These are phyloP conservation scores for Diutina neorugosa DNA, from an alignment of 1,139 yeast species.

Conservation along the genomic window DNA sequence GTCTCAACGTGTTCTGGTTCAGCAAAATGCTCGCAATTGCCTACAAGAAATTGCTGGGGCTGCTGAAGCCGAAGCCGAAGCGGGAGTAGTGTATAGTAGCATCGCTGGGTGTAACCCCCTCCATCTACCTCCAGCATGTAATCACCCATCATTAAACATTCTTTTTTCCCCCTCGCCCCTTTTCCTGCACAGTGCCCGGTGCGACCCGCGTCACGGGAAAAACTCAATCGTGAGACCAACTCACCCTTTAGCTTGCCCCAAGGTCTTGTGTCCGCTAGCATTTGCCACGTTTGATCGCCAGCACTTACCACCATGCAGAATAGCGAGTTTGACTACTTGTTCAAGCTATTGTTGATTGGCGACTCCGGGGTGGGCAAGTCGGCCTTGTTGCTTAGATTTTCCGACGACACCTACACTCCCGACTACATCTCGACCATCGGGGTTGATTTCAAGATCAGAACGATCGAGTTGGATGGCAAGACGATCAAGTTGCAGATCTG, in stretches of 20 bases:
- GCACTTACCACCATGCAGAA: constrained; percentile 4
- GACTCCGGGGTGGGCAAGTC: constrained; percentile 99
- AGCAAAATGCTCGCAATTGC: constrained; percentile 75
- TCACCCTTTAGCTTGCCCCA: background rate
- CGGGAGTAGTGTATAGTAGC: too few species aligned
- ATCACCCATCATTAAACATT: background rate
- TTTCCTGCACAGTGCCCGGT: background rate
- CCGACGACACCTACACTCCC: constrained; percentile 95
- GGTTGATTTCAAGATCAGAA: constrained; percentile 95
- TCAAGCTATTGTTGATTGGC: constrained; percentile 87
- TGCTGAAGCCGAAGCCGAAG: background rate
- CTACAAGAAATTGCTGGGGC: constrained; percentile 22
- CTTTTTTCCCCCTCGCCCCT: background rate
- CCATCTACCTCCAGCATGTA: too few species aligned
- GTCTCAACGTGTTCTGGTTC: constrained; percentile 70
- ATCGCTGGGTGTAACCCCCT: too few species aligned
- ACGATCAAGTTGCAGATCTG: constrained; percentile 95
- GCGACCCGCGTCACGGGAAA: background rate
- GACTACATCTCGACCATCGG: constrained; percentile 97
- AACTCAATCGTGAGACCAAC: background rate
- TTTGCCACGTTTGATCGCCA: background rate
- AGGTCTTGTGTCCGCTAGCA: background rate
- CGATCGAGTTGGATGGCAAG: constrained; percentile 92
- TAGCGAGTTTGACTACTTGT: constrained; percentile 75
- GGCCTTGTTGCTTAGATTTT: constrained; percentile 85